phyloP scores from a whole-genome alignment of 805 yeast genomes.

The Starmerella roubikii region DNA sequence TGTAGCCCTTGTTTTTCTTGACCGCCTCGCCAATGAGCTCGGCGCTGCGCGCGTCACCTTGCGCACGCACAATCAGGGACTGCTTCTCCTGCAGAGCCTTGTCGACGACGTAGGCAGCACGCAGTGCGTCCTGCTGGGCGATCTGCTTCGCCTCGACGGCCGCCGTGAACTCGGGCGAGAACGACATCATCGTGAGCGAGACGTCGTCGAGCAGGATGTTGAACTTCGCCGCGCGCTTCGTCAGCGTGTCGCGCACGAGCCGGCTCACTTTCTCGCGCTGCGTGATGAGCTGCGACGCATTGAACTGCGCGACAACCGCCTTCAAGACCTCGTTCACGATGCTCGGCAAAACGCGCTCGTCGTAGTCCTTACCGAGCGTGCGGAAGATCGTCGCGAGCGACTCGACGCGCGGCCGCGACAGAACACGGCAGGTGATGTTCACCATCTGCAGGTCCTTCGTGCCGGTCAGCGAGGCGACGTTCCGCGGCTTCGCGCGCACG shows the following conservation, averaged over 20 bases:
- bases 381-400: constrained; percentile 77
- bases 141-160: constrained; percentile 98
- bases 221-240: constrained; percentile 83
- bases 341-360: constrained; percentile 94
- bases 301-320: constrained; percentile 94
- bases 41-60: constrained; percentile 97
- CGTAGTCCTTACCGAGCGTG: constrained; percentile 88
- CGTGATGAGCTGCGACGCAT: constrained; percentile 96
- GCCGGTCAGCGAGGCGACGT: constrained; percentile 90
- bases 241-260: constrained; percentile 77
- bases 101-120: constrained; percentile 94
- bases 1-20: constrained; percentile 89
- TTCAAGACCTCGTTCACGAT: constrained; percentile 94
- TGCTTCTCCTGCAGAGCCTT: constrained; percentile 96
- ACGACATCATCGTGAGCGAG: constrained; percentile 91
- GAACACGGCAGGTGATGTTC: constrained; percentile 94
- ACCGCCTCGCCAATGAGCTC: constrained; percentile 98
- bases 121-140: constrained; percentile 98
- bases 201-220: constrained; percentile 86
- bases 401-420: constrained; percentile 70
- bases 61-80: constrained; percentile 89
- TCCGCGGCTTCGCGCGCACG: constrained; percentile 94
- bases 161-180: constrained; percentile 91
- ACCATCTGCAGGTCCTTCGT: constrained; percentile 99
- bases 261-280: constrained; percentile 94